Percentiles rank a stretch among this genome's conserved stretches.
These are phyloP conservation scores for Globisporangium okanoganense DNA, from an alignment of 352 stramenopile species.

Conservation along the genomic window DNA sequence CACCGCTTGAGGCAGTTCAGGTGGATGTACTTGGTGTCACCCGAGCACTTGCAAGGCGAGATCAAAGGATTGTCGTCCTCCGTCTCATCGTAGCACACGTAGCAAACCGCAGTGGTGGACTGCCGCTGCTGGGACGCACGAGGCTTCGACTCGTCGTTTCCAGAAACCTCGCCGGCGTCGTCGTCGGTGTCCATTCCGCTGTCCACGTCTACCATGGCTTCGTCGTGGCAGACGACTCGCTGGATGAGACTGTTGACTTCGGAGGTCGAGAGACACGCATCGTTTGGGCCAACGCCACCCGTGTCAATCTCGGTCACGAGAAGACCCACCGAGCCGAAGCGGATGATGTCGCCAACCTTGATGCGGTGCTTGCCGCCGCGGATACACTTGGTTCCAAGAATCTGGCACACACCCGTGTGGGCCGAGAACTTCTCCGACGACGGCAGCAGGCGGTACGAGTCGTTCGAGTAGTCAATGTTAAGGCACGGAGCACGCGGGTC, in stretches of 20 bases:
- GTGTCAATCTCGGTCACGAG: constrained; percentile 86
- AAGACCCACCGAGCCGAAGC: constrained; percentile 77
- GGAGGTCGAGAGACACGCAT: constrained; percentile 63
- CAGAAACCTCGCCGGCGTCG: constrained; percentile 74
- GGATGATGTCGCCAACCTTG: constrained; percentile 82
- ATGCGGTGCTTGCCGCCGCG: constrained; percentile 80
- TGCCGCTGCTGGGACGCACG: constrained; percentile 65
- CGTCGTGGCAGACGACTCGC: constrained; percentile 78
- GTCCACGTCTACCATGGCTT: constrained; percentile 72
- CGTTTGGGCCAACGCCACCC: constrained; percentile 55
- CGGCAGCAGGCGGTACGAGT: constrained; percentile 79
- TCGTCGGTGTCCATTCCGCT: constrained; percentile 85
- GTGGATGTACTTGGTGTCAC: constrained; percentile 95
- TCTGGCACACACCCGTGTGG: constrained; percentile 85
- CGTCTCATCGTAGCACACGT: constrained; percentile 85
- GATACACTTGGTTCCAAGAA: constrained; percentile 84
- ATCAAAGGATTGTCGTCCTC: constrained; percentile 91
- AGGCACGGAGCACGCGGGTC: constrained; percentile 78
- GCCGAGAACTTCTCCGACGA: constrained; percentile 86
- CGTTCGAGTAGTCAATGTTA: constrained; percentile 86
- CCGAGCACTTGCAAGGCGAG: constrained; percentile 92
- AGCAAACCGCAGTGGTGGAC: constrained; percentile 81
- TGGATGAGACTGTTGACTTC: constrained; percentile 83
- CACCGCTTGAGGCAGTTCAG: constrained; percentile 94
- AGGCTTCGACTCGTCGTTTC: constrained; percentile 82